Conservation (phyloP, 495 filamentous ascomycete species). For the Penicillium manginii region DNA sequence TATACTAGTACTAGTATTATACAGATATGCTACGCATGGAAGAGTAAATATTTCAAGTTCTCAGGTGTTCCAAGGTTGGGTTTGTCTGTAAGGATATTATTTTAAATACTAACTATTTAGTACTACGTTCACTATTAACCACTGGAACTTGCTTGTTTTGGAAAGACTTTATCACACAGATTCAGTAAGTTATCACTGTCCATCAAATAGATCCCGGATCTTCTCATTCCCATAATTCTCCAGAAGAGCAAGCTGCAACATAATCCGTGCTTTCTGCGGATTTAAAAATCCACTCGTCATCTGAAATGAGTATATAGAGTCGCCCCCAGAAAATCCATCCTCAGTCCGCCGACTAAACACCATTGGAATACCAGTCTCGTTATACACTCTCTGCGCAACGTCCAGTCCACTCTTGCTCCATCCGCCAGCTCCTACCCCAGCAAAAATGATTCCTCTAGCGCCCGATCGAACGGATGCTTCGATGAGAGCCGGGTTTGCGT, state of each 20-base stretch:
- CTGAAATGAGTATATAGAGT: slow-evolving; percentile 6
- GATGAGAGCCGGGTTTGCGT: not conserved
- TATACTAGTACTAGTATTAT: no score
- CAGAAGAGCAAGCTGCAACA: slow-evolving; percentile 5
- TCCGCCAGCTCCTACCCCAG: slow-evolving; percentile 4
- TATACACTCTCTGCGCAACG: not conserved
- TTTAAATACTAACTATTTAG: no score
- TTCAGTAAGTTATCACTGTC: not conserved
- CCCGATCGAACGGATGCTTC: slow-evolving; percentile 1
- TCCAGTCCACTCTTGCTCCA: slow-evolving; percentile 3
- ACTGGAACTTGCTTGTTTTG: no score
- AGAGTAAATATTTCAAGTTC: no score
- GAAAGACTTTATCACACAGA: not conserved
- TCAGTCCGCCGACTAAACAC: slow-evolving; percentile 4
- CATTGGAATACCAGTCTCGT: not conserved
- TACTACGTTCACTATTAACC: no score
- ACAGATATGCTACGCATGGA: no score
- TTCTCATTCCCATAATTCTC: not conserved
- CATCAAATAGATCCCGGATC: not conserved
- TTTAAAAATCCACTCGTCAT: slow-evolving; percentile 8
- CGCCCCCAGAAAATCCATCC: slow-evolving; percentile 2
- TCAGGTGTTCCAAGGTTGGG: no score
- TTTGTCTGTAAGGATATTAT: no score
- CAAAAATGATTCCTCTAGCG: slow-evolving; percentile 1
- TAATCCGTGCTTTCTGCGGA: slow-evolving; percentile 5